These are phyloP conservation scores for Pseudevernia furfuracea DNA, from an alignment of 495 filamentous ascomycete species.

Conservation along the genomic window DNA sequence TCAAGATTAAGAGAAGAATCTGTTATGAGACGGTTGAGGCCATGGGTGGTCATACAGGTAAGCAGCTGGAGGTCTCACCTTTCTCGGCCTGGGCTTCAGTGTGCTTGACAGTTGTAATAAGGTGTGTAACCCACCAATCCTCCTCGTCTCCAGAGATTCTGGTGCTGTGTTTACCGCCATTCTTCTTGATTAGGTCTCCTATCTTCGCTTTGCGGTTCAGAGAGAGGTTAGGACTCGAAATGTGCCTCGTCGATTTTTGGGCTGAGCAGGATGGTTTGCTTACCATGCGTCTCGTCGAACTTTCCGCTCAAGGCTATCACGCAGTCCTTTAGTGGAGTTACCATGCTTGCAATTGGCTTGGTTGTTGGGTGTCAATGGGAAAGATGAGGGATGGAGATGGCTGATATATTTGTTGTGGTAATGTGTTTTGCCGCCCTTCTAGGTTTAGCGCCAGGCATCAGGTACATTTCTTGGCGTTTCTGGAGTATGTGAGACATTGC, in stretches of 20 bases:
- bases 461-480: slow-evolving; percentile 1
- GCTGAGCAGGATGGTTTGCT: slow-evolving; percentile 26
- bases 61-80: not conserved
- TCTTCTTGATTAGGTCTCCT: slow-evolving; percentile 34
- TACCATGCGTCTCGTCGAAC: slow-evolving; percentile 50
- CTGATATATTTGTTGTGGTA: not conserved
- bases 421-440: not conserved
- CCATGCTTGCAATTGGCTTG: slow-evolving; percentile 24
- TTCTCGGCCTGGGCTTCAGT: not conserved
- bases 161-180: slow-evolving; percentile 44
- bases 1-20: not conserved
- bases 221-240: not conserved
- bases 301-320: slow-evolving; percentile 54
- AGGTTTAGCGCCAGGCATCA: slow-evolving; percentile 2
- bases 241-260: not conserved
- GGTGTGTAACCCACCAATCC: slow-evolving; percentile 44
- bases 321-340: slow-evolving; percentile 36
- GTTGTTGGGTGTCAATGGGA: not conserved
- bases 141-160: slow-evolving; percentile 33
- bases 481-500: not conserved
- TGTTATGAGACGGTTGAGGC: not conserved
- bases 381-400: not conserved
- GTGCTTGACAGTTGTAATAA: slow-evolving; percentile 34
- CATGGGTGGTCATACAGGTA: not conserved
- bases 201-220: slow-evolving; percentile 31